A percentile compares a stretch with the other conserved stretches of the same genome.
Evolutionary conservation across 345 rosid genomes (phyloP).

Genomic region (Eutrema yunnanense): DNA sequence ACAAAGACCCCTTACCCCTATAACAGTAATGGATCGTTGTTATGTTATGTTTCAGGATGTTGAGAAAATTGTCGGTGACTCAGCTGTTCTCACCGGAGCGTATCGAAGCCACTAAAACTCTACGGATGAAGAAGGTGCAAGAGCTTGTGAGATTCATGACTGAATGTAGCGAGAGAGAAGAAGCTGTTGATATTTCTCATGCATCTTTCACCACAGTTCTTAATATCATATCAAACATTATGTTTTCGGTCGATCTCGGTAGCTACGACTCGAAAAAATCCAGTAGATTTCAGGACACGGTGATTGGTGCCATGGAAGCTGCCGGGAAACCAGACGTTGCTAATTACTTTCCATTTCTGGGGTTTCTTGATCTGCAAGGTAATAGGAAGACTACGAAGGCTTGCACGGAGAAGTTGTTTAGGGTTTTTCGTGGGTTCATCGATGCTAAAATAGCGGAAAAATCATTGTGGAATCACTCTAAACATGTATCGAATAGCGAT

Average conservation of each 20-base stretch:
- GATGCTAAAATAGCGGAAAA: constrained; percentile 7
- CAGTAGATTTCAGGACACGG: not conserved
- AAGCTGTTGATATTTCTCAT: constrained; percentile 9
- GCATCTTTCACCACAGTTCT: constrained; percentile 6
- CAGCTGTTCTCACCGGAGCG: constrained; percentile 3
- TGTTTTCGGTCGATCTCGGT: constrained; percentile 13
- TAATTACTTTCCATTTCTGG: constrained; percentile 6
- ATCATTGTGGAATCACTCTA: not conserved
- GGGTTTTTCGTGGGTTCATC: constrained; percentile 12
- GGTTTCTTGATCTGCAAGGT: constrained; percentile 15
- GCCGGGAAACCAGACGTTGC: constrained; percentile 11
- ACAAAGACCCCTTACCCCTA: too few relatives aligned
- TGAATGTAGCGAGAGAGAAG: constrained; percentile 3
- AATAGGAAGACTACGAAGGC: not conserved
- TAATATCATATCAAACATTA: constrained; percentile 13
- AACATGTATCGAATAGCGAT: not conserved
- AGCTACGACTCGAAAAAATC: not conserved
- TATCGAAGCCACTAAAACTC: not conserved
- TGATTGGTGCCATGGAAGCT: not conserved
- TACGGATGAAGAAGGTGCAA: not conserved
- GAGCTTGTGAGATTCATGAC: constrained; percentile 6
- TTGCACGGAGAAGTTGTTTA: not conserved
- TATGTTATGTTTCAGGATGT: not conserved
- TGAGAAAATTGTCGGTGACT: constrained; percentile 5
- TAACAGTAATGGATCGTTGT: not conserved